These are phyloP conservation scores for Wickerhamiella australiensis DNA, from an alignment of 805 yeast genomes.

Conservation along the genomic window DNA sequence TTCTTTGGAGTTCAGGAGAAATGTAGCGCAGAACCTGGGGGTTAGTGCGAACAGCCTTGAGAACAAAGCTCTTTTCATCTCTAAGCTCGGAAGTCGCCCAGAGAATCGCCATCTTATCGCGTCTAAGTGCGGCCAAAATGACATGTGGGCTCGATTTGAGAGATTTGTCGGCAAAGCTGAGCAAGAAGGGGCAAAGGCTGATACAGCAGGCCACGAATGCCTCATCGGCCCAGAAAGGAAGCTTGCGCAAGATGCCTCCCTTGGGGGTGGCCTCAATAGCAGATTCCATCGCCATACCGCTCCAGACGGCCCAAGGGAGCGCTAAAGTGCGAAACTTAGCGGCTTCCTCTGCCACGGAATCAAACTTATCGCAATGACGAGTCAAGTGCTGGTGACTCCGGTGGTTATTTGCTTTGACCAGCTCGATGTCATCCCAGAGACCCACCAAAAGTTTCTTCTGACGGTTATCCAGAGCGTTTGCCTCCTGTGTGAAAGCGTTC, in stretches of 20 bases:
- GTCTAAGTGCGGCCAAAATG: neutral
- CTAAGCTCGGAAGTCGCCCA: constrained; percentile 6
- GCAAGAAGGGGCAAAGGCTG: constrained; percentile 3
- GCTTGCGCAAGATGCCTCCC: constrained; percentile 11
- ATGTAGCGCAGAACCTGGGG: constrained; percentile 7
- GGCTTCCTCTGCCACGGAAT: constrained; percentile 6
- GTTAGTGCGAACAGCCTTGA: constrained; percentile 8
- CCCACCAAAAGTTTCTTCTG: constrained; percentile 2
- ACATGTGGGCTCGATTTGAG: constrained; percentile 3
- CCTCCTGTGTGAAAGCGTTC: constrained; percentile 5
- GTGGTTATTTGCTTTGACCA: neutral
- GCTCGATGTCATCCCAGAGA: constrained; percentile 8
- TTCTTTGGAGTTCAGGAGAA: constrained; percentile 3
- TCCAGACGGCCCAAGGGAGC: constrained; percentile 11
- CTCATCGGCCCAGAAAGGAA: constrained; percentile 9
- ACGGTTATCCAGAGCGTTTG: constrained; percentile 1
- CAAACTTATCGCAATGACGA: constrained; percentile 10
- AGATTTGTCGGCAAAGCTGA: constrained; percentile 6
- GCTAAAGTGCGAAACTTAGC: constrained; percentile 5
- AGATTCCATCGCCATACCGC: constrained; percentile 9
- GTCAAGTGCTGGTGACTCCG: neutral
- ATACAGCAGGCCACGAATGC: constrained; percentile 9
- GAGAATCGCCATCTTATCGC: constrained; percentile 6
- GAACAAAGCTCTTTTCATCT: constrained; percentile 2
- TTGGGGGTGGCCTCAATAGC: constrained; percentile 10